Base-by-base conservation (phyloP, 2,329 filamentous ascomycete species). In the Grosmannia clavigera region DNA sequence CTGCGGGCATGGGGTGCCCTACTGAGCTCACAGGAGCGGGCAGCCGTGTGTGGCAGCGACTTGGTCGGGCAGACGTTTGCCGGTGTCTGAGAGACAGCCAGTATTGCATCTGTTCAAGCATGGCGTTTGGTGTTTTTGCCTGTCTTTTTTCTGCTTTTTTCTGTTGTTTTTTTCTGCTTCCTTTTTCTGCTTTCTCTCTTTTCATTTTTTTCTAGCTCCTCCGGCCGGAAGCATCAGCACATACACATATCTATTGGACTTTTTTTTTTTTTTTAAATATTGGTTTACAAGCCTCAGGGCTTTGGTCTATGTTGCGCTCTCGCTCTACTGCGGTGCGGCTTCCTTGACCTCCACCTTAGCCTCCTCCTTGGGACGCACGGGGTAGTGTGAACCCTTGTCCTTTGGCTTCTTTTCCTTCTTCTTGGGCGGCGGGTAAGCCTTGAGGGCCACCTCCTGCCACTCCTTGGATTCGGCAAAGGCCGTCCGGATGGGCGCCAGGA, bases 371-470 rank as follows among this genome's bases (percentile, higher is more conserved):
- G 62, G 60, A 58, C 64, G 62, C 53, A 64, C 66, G 3, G 65
- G 65, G 59, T 67, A 64, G 61, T 62, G 61, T 14, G 60, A 60
- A 52, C 65, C 65, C 65, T 67, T 66, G 62, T 66, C 62, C 61
- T 66, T 66, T 57, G 62, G 63, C 64, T 66, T 66, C 61, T 67
- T 67, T 76, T 90, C 85, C 70, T 81, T 80, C 65, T 83, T 80
- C 31, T 77, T 76, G 0, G 80, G 77, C 1, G 83, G 83, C 22
- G 94, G 94, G 80, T 97, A 99, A 35, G 92, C 94, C 70, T 87
- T 85, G 58, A 81, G 70, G 57, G 86, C 81, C 59, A 90, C 80
- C 61, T 85, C 83, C 74, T 95, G 87, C 91, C 91, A 97, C 68
- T 92, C 90, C 35, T 80, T 68, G 0, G 82, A 86, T 0, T 79